These are phyloP conservation scores for Perkinsus marinus DNA, from an alignment of 169 alveolate species.

Conservation along the genomic window DNA sequence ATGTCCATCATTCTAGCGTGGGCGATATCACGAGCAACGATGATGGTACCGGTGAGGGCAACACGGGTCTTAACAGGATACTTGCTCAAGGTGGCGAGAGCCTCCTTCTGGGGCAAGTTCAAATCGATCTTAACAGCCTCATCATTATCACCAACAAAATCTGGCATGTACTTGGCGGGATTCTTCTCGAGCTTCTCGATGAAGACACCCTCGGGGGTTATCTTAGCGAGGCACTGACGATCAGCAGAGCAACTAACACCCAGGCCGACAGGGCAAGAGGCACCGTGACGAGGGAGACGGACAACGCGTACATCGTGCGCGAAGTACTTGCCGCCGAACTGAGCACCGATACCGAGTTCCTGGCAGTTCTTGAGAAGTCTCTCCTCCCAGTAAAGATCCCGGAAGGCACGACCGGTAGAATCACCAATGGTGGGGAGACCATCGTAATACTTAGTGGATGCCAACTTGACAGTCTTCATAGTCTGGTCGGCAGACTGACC, in stretches of 20 bases:
- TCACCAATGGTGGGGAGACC: constrained; percentile 53
- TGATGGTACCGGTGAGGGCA: constrained; percentile 41
- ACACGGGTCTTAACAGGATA: constrained; percentile 57
- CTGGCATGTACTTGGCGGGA: constrained; percentile 47
- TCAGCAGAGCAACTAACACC: constrained; percentile 80
- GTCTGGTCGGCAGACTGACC: constrained; percentile 74
- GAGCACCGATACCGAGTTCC: constrained; percentile 73
- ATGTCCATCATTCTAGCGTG: constrained; percentile 56
- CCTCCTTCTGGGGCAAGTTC: constrained; percentile 53
- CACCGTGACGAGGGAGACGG: constrained; percentile 73
- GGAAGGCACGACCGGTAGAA: constrained; percentile 52
- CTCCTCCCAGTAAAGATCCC: constrained; percentile 55
- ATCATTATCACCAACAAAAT: background rate
- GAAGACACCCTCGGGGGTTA: constrained; percentile 45
- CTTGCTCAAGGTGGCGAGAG: constrained; percentile 16
- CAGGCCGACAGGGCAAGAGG: constrained; percentile 71
- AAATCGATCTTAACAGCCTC: constrained; percentile 45
- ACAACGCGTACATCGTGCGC: constrained; percentile 72
- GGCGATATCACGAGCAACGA: constrained; percentile 76
- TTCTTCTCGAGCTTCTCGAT: constrained; percentile 62
- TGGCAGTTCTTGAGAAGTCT: constrained; percentile 14
- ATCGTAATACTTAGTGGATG: constrained; percentile 59
- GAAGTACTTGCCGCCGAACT: constrained; percentile 75
- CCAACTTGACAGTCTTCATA: constrained; percentile 66
- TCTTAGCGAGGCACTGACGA: constrained; percentile 53